These are phyloP conservation scores for Petunia secreta DNA, from an alignment of 257 asterid genomes.

Conservation along the genomic window DNA sequence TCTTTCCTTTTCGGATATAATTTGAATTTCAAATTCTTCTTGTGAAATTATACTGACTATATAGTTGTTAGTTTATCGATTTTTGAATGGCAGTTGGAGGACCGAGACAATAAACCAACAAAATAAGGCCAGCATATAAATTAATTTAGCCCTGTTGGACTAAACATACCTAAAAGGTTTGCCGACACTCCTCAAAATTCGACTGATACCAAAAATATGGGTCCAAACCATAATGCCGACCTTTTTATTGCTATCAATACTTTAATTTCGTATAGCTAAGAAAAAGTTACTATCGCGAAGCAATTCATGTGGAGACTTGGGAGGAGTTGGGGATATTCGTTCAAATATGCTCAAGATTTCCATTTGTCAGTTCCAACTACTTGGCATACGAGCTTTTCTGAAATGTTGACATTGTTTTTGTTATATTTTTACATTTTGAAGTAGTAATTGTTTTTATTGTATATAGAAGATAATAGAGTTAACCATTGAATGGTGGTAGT, in stretches of 20 bases:
- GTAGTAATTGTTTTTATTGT: too few species aligned
- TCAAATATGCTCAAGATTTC: background rate
- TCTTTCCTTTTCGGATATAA: too few species aligned
- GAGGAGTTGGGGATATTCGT: background rate
- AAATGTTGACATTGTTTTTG: too few species aligned
- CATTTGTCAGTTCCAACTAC: background rate
- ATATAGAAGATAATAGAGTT: too few species aligned
- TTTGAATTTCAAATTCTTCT: too few species aligned
- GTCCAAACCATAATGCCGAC: background rate
- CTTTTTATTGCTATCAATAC: background rate
- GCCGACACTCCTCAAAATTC: constrained; percentile 17
- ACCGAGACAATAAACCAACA: background rate
- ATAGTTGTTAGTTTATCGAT: too few species aligned
- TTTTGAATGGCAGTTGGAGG: background rate
- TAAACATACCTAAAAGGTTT: background rate
- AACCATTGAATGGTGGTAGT: too few species aligned
- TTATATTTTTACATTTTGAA: too few species aligned
- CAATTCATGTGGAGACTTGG: background rate
- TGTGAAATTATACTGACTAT: too few species aligned
- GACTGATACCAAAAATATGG: background rate
- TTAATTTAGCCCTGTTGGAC: background rate
- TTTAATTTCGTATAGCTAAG: background rate
- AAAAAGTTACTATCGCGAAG: background rate
- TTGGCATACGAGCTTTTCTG: background rate
- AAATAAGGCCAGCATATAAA: background rate